A percentile compares a stretch with the other conserved stretches of the same genome.
Evolutionary conservation across 345 rosid species (phyloP).

Genomic region (Brassica carinata): DNA sequence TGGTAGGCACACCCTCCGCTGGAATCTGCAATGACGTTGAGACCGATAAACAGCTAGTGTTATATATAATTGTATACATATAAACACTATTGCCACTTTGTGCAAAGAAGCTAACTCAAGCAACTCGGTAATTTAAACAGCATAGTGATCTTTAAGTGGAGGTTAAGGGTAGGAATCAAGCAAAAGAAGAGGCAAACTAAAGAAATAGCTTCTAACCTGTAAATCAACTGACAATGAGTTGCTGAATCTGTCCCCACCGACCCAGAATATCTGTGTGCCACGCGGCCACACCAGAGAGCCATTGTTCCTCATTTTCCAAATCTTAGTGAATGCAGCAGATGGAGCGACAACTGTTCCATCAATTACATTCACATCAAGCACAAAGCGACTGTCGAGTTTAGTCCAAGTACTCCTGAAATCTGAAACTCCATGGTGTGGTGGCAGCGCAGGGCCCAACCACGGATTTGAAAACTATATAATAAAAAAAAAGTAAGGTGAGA

Average conservation of each 20-base stretch:
- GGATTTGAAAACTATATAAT: constrained; percentile 28
- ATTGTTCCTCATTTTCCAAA: constrained; percentile 89
- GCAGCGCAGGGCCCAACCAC: constrained; percentile 38
- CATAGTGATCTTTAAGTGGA: neutral
- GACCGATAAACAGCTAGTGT: neutral
- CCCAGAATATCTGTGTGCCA: constrained; percentile 71
- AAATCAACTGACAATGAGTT: constrained; percentile 47
- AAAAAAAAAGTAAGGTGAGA: constrained; percentile 3
- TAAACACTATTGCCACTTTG: neutral
- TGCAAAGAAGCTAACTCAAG: constrained; percentile 2
- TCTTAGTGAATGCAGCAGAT: constrained; percentile 73
- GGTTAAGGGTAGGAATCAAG: neutral
- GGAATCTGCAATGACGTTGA: constrained; percentile 58
- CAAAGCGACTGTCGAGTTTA: constrained; percentile 77
- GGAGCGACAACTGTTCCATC: constrained; percentile 90
- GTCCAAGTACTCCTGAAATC: constrained; percentile 40
- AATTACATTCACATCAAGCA: constrained; percentile 73
- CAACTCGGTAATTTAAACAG: neutral
- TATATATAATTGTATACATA: neutral
- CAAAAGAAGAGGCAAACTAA: constrained; percentile 7
- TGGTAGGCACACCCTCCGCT: constrained; percentile 59
- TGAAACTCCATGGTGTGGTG: constrained; percentile 28
- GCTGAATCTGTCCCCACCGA: constrained; percentile 71
- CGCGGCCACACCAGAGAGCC: constrained; percentile 72
- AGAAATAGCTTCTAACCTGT: constrained; percentile 49